Evolutionary conservation across 306 rosid genomes (phyloP).

Genomic region (Dalbergia cultrata): DNA sequence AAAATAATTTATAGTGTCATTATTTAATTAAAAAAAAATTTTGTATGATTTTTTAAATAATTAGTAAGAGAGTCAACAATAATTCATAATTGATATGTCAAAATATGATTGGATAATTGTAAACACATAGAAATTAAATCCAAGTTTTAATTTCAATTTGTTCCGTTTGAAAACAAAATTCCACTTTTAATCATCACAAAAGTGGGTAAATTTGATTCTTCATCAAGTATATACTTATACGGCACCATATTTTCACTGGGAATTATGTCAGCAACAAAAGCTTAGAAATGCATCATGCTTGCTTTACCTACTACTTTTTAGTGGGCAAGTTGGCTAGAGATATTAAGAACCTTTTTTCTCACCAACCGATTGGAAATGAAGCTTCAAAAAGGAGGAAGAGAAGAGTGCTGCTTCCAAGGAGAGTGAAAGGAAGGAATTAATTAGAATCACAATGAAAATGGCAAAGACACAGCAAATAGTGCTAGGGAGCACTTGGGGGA

Average conservation of each 20-base stretch:
- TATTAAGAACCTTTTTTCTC: constrained; percentile 45
- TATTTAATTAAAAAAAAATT: no score
- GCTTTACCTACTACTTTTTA: constrained; percentile 48
- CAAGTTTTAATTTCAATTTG: not conserved
- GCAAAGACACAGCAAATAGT: constrained; percentile 52
- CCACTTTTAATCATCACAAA: constrained; percentile 1
- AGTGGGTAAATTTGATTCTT: constrained; percentile 1
- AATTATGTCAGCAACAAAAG: constrained; percentile 36
- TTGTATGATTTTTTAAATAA: no score
- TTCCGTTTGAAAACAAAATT: not conserved
- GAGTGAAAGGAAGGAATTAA: constrained; percentile 1
- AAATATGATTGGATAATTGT: no score
- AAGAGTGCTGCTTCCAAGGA: not conserved
- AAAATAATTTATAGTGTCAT: no score
- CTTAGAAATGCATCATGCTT: constrained; percentile 47
- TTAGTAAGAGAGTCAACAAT: no score
- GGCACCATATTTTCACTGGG: constrained; percentile 32
- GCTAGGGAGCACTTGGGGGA: constrained; percentile 56
- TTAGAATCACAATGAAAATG: constrained; percentile 34
- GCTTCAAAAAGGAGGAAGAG: constrained; percentile 55
- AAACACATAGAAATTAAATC: no score
- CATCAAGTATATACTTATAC: not conserved
- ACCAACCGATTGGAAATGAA: constrained; percentile 58
- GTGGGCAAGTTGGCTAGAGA: constrained; percentile 52
- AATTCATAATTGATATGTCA: no score